A percentile compares a stretch with the other conserved stretches of the same genome.
phyloP scores from a whole-genome alignment of 352 stramenopile species.

The Phytophthora vignae region DNA sequence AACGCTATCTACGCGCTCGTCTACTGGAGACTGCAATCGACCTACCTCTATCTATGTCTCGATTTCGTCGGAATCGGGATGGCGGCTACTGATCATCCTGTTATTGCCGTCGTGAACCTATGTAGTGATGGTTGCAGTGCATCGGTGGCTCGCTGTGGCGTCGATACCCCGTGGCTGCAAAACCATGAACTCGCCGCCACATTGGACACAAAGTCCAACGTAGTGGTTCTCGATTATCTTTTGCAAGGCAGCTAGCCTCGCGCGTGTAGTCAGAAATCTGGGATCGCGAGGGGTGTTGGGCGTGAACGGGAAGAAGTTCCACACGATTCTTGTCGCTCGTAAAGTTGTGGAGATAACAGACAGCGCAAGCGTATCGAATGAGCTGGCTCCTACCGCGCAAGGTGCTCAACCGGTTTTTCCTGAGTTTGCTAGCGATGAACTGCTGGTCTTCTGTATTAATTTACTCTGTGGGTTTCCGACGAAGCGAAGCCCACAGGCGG shows the following conservation, averaged over 20 bases:
- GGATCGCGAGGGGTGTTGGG: not conserved
- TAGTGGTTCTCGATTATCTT: not conserved
- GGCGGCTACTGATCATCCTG: not conserved
- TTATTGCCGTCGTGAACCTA: not conserved
- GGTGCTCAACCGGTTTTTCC: conserved; percentile 10
- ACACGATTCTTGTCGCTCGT: not conserved
- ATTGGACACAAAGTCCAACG: not conserved
- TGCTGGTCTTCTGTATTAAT: conserved; percentile 11
- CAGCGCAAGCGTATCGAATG: not conserved
- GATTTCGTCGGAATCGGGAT: not conserved
- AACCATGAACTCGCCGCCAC: no score
- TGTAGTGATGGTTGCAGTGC: not conserved
- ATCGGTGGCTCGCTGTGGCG: not conserved
- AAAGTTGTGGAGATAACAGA: not conserved
- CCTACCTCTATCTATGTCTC: not conserved
- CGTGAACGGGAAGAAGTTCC: not conserved
- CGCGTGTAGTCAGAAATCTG: not conserved
- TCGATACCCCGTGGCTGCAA: not conserved
- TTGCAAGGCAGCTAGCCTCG: not conserved
- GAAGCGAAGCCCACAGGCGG: not conserved
- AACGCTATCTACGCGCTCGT: not conserved
- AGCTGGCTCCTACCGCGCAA: not conserved
- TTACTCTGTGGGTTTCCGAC: not conserved
- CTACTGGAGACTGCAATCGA: not conserved
- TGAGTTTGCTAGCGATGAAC: conserved; percentile 18